Conservation (phyloP, 306 rosid species). For the Vigna hirtella region DNA sequence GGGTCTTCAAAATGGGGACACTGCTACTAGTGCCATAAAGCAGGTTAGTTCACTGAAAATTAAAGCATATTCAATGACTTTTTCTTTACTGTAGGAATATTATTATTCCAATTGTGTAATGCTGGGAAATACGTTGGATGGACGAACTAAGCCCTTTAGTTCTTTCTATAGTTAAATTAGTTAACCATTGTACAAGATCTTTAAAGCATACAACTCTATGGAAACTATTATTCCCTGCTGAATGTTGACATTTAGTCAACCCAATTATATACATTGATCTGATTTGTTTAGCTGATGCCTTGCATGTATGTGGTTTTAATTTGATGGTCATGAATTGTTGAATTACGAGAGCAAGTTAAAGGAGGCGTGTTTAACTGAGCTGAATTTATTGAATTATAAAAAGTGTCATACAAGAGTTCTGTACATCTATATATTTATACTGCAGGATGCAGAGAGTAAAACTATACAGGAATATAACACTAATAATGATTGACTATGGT, state of each 20-base stretch:
- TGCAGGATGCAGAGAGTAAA: too few relatives aligned
- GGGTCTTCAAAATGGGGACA: constrained; percentile 99
- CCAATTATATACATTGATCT: constrained; percentile 26
- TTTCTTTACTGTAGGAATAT: constrained; percentile 19
- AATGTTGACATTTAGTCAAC: constrained; percentile 1
- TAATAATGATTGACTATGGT: too few relatives aligned
- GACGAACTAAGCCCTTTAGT: constrained; percentile 28
- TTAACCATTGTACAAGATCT: constrained; percentile 16
- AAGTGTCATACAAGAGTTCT: too few relatives aligned
- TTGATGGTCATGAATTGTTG: constrained; percentile 3
- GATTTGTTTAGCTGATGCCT: constrained; percentile 35
- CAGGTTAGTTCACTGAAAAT: constrained; percentile 68
- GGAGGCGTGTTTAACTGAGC: too few relatives aligned
- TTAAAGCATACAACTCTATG: constrained; percentile 23
- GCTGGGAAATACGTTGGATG: neutral
- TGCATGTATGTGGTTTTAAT: constrained; percentile 29
- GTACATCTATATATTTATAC: too few relatives aligned
- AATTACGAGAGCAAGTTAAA: too few relatives aligned
- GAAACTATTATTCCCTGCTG: constrained; percentile 13
- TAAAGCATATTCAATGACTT: constrained; percentile 32
- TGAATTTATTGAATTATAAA: too few relatives aligned
- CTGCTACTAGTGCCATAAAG: constrained; percentile 99
- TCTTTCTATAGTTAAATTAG: constrained; percentile 36
- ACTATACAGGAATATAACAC: too few relatives aligned
- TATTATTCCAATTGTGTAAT: constrained; percentile 28